Base-by-base conservation (phyloP, 495 filamentous ascomycete species). In the Penicillium chermesinum region DNA sequence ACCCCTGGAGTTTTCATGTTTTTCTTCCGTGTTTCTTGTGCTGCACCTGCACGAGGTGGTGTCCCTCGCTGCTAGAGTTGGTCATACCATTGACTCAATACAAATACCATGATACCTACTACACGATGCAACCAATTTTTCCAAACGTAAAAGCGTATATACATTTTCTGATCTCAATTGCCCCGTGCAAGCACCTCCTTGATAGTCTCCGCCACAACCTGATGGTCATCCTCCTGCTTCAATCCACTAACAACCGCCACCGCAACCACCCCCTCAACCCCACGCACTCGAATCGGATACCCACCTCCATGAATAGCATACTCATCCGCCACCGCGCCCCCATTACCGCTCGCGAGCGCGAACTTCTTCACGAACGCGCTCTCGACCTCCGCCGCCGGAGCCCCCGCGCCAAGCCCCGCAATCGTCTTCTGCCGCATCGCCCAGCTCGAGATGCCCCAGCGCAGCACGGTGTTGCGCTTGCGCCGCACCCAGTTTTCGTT, bases 281-380 rank as follows among this genome's bases (percentile, higher is more conserved):
- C 81, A 25, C 59, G 69, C 2, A 90, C 85, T 13, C 81, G 71
- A 33, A 89, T 76, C 7, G 87, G 87, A 46, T 84, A 78, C 1
- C 72, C 87, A 13, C 87, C 87, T 0, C 87, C 87, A 67, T 88
- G 83, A 51, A 88, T 83, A 7, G 84, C 83, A 75, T 85, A 91
- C 13, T 77, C 69, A 53, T 75, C 78, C 12, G 76, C 76, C 21
- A 70, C 69, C 14, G 66, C 72, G 20, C 70, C 71, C 1, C 76
- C 63, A 45, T 48, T 53, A 0, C 54, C 48, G 59, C 64, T 71
- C 14, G 30, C 65, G 49, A 83, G 52, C 27, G 69, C 75, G 64
- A 76, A 82, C 57, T 81, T 83, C 38, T 66, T 62, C 39, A 71
- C 65, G 66, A 87, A 85, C 20, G 67, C 67, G 16, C 53, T 66